Base-by-base conservation (phyloP, 2,329 filamentous ascomycete species). In the Phyllosticta citribraziliensis region DNA sequence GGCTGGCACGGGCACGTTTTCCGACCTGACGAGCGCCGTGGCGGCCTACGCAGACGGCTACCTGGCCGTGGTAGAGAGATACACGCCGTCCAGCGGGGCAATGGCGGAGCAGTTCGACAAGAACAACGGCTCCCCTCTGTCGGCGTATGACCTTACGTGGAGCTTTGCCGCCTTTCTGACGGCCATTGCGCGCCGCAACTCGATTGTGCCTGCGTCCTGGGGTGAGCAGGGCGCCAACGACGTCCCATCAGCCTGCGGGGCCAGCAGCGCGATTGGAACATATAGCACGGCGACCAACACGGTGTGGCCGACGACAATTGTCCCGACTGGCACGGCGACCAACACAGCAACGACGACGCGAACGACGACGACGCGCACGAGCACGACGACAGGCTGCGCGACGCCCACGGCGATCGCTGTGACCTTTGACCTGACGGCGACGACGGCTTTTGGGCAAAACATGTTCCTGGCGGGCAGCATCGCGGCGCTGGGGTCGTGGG, bases 391-490 rank as follows among this genome's bases (percentile, higher is more conserved):
- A 0, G 63, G 65, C 3, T 20, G 35, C 2, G 63, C 66, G 10
- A 60, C 67, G 33, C 63, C 66, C 72, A 1, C 77, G 77, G 4
- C 54, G 47, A 51, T 63, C 40, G 62, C 72, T 69, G 73, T 81
- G 5, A 72, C 72, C 3, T 81, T 82, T 69, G 71, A 74, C 56
- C 75, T 79, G 8, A 78, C 78, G 63, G 78, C 76, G 1, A 73
- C 71, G 0, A 82, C 79, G 0, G 75, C 76, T 56, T 76, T 71
- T 58, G 79, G 79, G 9, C 78, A 81, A 68, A 80, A 78, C 27
- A 64, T 82, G 24, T 78, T 77, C 58, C 67, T 81, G 4, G 69
- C 71, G 0, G 79, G 79, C 27, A 76, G 74, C 55, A 72, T 74
- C 2, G 60, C 72, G 0, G 74, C 77, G 53, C 68, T 81, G 1